Percentiles rank a stretch among this genome's conserved stretches.
phyloP scores from a whole-genome alignment of 1,139 yeast species.

The Yamadazyma oceani region DNA sequence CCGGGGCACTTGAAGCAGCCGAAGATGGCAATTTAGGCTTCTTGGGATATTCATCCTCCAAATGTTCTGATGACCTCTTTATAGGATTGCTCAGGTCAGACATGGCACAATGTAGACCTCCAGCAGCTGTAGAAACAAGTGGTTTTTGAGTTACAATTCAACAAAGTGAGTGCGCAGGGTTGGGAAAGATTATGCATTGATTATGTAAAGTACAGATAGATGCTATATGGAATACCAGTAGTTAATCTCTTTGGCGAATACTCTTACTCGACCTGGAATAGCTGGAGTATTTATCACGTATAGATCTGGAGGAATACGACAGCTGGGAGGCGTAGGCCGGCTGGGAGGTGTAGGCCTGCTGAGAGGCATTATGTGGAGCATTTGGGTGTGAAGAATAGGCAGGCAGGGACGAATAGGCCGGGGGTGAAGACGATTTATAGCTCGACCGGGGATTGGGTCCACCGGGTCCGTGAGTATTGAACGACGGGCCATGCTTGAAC shows the following conservation, averaged over 20 bases:
- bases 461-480: too few species aligned
- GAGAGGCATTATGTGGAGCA: conserved; percentile 24
- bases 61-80: conserved; percentile 22
- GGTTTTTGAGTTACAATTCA: too few species aligned
- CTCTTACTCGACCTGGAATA: conserved; percentile 10
- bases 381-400: conserved; percentile 3
- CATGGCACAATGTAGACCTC: too few species aligned
- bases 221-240: too few species aligned
- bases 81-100: conserved; percentile 8
- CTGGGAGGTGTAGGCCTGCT: not conserved
- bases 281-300: not conserved
- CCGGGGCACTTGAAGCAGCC: too few species aligned
- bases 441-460: not conserved
- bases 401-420: not conserved
- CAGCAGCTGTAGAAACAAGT: too few species aligned
- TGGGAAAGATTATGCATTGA: too few species aligned
- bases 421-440: not conserved
- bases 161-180: too few species aligned
- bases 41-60: conserved; percentile 7
- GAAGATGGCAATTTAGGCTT: too few species aligned
- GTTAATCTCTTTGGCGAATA: conserved; percentile 22
- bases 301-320: conserved; percentile 20
- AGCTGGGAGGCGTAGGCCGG: conserved; percentile 4
- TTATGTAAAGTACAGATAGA: too few species aligned
- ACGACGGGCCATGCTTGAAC: too few species aligned